Evolutionary conservation across 108 stramenopile species (phyloP), one percentile per base, ranked within the genome.

Genomic region (Nannochloropsis granulata): DNA sequence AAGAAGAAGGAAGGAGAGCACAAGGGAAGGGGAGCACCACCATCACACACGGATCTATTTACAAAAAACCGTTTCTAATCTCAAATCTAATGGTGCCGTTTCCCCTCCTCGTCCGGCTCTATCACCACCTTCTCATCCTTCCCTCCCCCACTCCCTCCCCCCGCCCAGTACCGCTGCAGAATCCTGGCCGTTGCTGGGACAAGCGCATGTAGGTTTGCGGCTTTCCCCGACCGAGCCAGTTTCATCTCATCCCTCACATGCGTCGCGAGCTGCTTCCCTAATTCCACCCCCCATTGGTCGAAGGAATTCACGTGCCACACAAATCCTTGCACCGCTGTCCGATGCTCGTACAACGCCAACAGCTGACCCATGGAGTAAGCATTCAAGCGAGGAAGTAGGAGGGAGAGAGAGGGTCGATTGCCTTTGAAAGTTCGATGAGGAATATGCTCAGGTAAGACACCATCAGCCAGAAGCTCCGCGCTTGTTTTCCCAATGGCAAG

Each of bases 201-300:
- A 5, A 71, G n/a, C 10, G 56, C 56, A 71, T 71, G 56, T 10
- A 71, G 10, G n/a, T 71, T 71, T n/a, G 56, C 21, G 10, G 56
- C 56, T n/a, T 71, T 16, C 56, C 56, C 56, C n/a, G 56, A n/a
- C 56, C 56, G 56, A 16, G 56, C 56, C 56, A 71, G 10, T 71
- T 71, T 71, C 56, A 71, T 71, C 56, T 71, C 56, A 16, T 71
- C 56, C 56, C 87, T 45, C 24, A 88, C 87, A 93, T 94, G 25
- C 84, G 91, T 92, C 92, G 98, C 98, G 43, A 98, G 92, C 81
- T 92, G 93, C 94, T 99, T 98, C 42, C 98, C 98, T 23, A 99
- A 94, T 92, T 99, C 98, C 14, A 99, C 99, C 19, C 99, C 99
- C 96, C 97, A 99, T 87, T 99, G 99, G 89, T 99, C 98, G 86